Evolutionary conservation across 345 rosid species (phyloP).

Genomic region (Acer saccharum): DNA sequence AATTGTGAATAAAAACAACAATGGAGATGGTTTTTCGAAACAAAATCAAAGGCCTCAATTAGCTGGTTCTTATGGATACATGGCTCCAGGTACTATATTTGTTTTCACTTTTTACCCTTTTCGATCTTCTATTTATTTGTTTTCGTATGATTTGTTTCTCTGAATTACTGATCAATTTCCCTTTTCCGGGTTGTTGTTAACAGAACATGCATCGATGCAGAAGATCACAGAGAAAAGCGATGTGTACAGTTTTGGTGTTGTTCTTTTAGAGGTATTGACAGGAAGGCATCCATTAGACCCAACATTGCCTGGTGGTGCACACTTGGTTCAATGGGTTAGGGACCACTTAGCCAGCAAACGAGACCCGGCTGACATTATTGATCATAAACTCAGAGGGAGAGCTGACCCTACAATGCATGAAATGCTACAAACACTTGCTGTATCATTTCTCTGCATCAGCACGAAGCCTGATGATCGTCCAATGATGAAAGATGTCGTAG

Average conservation of each 20-base stretch:
- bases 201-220: conserved; percentile 87
- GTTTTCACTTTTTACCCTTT: background rate
- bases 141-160: background rate
- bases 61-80: conserved; percentile 96
- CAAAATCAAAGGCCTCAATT: conserved; percentile 64
- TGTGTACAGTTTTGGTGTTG: conserved; percentile 87
- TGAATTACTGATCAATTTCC: background rate
- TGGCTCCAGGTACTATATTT: conserved; percentile 79
- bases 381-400: conserved; percentile 71
- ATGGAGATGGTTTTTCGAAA: conserved; percentile 34
- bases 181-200: conserved; percentile 6
- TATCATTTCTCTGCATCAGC: conserved; percentile 80
- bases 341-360: conserved; percentile 69
- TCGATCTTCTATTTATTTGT: background rate
- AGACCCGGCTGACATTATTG: conserved; percentile 69
- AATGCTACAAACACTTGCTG: conserved; percentile 86
- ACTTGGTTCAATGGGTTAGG: conserved; percentile 84
- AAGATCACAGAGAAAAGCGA: conserved; percentile 84
- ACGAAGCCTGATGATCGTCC: conserved; percentile 65
- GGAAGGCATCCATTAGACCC: conserved; percentile 96
- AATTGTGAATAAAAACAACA: conserved; percentile 36
- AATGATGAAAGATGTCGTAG: conserved; percentile 83
- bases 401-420: conserved; percentile 86
- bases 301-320: conserved; percentile 75
- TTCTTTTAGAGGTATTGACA: conserved; percentile 77